These are phyloP conservation scores for Penicillium desertorum DNA, from an alignment of 495 filamentous ascomycete species.

Conservation along the genomic window DNA sequence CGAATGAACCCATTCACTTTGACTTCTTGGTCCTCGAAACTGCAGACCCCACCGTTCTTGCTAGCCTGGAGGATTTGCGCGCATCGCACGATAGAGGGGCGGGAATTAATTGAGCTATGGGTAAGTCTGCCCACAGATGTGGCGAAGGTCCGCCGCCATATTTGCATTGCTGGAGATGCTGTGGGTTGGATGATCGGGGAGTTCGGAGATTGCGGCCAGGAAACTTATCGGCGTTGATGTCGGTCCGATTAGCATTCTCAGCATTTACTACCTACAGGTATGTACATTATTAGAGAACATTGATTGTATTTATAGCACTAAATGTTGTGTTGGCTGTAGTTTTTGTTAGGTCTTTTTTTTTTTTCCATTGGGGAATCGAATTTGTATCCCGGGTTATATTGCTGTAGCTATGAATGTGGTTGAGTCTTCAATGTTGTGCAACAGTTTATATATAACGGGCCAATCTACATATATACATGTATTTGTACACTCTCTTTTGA, in stretches of 20 bases:
- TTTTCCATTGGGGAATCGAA: not conserved
- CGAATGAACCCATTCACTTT: constrained; percentile 77
- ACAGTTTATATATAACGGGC: not conserved
- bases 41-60: constrained; percentile 27
- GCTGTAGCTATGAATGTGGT: too few relatives aligned
- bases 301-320: not conserved
- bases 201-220: constrained; percentile 24
- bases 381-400: not conserved
- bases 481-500: not conserved
- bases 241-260: constrained; percentile 5
- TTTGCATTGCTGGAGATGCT: constrained; percentile 39
- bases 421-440: not conserved
- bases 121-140: constrained; percentile 42
- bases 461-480: too few relatives aligned
- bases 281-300: not conserved
- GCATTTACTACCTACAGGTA: not conserved
- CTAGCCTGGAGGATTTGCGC: constrained; percentile 41
- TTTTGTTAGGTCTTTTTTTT: too few relatives aligned
- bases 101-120: constrained; percentile 17
- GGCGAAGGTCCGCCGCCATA: constrained; percentile 45
- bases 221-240: constrained; percentile 18
- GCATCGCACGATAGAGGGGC: constrained; percentile 34
- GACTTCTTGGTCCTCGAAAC: constrained; percentile 45
- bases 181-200: constrained; percentile 20
- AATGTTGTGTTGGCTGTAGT: not conserved